These are phyloP conservation scores for Volvox carteri DNA, from an alignment of 163 green algal species.

Conservation along the genomic window DNA sequence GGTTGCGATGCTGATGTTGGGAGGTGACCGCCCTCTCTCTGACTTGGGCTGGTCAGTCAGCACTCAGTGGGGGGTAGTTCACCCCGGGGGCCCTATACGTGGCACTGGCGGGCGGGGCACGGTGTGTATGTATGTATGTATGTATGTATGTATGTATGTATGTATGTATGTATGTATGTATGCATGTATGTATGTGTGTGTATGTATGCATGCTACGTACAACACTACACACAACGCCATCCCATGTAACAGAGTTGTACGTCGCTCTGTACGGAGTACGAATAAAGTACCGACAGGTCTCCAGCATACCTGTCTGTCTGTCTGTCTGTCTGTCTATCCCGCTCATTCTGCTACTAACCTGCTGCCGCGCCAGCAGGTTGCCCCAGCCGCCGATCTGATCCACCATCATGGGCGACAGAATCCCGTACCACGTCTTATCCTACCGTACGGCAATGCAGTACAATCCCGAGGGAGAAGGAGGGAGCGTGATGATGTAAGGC, in stretches of 20 bases:
- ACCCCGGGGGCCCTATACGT: too few relatives aligned
- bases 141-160: too few relatives aligned
- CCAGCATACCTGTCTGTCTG: not conserved
- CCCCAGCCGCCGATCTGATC: slow-evolving; percentile 42
- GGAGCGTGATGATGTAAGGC: too few relatives aligned
- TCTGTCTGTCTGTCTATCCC: not conserved
- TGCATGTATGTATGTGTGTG: not conserved
- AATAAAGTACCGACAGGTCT: too few relatives aligned
- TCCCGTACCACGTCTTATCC: slow-evolving; percentile 13
- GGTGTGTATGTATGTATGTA: too few relatives aligned
- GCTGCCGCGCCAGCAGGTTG: slow-evolving; percentile 29
- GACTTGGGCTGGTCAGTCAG: too few relatives aligned
- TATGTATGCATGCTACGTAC: not conserved
- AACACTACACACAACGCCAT: not conserved
- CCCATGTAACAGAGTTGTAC: not conserved
- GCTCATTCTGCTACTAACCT: not conserved
- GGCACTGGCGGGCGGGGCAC: too few relatives aligned
- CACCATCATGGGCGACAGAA: not conserved
- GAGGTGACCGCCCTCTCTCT: too few relatives aligned
- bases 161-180: not conserved
- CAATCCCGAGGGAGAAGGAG: too few relatives aligned
- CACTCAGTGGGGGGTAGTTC: too few relatives aligned
- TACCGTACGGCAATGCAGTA: too few relatives aligned
- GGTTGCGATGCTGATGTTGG: not conserved
- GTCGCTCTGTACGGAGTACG: too few relatives aligned